Conservation (phyloP, 176 grass and related monocot species). For the Bromus sterilis region DNA sequence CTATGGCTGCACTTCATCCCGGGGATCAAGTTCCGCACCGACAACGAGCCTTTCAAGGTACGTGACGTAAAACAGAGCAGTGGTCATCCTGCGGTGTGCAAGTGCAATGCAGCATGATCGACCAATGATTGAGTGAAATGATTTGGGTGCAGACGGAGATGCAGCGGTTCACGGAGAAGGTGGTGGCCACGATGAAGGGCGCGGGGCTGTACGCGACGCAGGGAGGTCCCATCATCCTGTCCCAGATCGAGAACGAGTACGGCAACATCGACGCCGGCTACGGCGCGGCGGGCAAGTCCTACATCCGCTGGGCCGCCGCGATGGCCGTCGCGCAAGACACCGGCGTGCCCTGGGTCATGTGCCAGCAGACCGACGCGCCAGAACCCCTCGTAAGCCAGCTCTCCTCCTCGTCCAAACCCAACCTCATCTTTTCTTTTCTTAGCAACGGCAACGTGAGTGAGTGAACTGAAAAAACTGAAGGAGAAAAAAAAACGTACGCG, state of each 20-base stretch:
- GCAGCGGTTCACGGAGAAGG: slow-evolving; percentile 91
- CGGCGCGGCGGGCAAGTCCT: slow-evolving; percentile 54
- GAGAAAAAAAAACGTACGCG: neutral
- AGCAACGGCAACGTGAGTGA: neutral
- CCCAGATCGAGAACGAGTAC: slow-evolving; percentile 99
- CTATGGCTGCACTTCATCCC: slow-evolving; percentile 97
- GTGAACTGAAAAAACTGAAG: neutral
- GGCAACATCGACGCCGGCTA: slow-evolving; percentile 67
- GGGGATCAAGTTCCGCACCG: slow-evolving; percentile 91
- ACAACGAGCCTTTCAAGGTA: slow-evolving; percentile 91
- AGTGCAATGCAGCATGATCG: neutral
- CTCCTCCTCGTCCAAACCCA: too few species aligned
- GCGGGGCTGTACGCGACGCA: slow-evolving; percentile 94
- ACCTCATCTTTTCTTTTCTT: too few species aligned
- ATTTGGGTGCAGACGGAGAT: slow-evolving; percentile 51
- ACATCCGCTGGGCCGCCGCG: slow-evolving; percentile 84
- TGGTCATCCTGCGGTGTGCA: neutral
- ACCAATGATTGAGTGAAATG: neutral
- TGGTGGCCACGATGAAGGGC: slow-evolving; percentile 86
- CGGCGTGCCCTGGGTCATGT: slow-evolving; percentile 99
- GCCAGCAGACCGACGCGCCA: slow-evolving; percentile 86
- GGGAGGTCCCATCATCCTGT: slow-evolving; percentile 90
- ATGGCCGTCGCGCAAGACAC: slow-evolving; percentile 93
- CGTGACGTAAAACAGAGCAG: neutral
- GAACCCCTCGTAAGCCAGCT: slow-evolving; percentile 64